phyloP scores from a whole-genome alignment of 352 stramenopile genomes.

The Phytopythium boreale region DNA sequence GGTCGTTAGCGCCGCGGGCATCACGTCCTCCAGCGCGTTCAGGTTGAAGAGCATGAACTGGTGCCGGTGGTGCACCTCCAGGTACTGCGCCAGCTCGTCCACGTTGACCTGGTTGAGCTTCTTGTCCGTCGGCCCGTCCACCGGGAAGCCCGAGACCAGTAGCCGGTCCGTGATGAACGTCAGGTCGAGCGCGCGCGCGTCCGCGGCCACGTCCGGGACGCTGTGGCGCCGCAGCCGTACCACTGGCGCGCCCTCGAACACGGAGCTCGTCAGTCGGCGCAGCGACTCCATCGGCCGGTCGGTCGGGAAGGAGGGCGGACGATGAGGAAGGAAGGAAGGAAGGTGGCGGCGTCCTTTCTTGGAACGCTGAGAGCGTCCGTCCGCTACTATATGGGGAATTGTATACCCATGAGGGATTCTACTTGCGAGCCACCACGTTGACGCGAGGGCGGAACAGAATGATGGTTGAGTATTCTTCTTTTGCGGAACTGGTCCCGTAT shows the following conservation, averaged over 20 bases:
- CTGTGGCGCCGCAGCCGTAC: slow-evolving; percentile 34
- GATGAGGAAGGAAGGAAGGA: background rate
- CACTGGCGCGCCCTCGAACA: slow-evolving; percentile 46
- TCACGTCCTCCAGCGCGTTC: slow-evolving; percentile 44
- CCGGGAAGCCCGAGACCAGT: slow-evolving; percentile 56
- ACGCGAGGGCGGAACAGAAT: too few species aligned
- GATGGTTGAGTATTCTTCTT: too few species aligned
- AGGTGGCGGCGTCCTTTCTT: background rate
- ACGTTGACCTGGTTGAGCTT: slow-evolving; percentile 73
- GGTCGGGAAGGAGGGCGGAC: background rate
- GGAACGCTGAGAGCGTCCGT: too few species aligned
- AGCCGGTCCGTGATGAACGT: slow-evolving; percentile 75
- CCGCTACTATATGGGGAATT: too few species aligned
- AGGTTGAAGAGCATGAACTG: slow-evolving; percentile 85
- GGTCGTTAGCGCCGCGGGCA: background rate
- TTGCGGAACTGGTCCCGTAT: background rate
- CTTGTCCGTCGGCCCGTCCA: slow-evolving; percentile 56
- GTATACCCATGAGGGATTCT: too few species aligned
- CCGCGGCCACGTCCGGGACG: slow-evolving; percentile 21
- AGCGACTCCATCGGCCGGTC: slow-evolving; percentile 54
- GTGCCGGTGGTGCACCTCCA: slow-evolving; percentile 50
- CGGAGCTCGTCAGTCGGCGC: slow-evolving; percentile 67
- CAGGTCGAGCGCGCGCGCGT: slow-evolving; percentile 50
- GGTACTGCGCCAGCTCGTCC: slow-evolving; percentile 54
- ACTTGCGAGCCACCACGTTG: too few species aligned